These are phyloP conservation scores for Musa troglodytarum DNA, from an alignment of 176 grass and related monocot species.

Conservation along the genomic window DNA sequence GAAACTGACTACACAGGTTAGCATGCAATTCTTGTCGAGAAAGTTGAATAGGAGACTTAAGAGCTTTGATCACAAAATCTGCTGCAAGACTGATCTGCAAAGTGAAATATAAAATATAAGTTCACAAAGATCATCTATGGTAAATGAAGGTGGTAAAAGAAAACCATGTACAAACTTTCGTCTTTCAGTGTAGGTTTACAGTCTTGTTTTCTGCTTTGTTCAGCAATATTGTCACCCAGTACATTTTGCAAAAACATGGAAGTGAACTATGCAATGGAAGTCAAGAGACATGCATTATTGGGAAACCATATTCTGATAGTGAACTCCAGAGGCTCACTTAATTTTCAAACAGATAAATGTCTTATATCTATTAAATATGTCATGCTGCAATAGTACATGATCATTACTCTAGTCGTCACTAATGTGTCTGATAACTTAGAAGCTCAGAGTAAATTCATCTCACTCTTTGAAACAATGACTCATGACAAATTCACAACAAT, in stretches of 20 bases:
- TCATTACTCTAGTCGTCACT: too few relatives aligned
- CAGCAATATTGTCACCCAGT: not conserved
- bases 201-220: not conserved
- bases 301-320: too few relatives aligned
- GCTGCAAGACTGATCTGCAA: conserved; percentile 6
- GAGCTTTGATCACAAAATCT: not conserved
- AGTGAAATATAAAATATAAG: not conserved
- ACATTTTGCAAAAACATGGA: too few relatives aligned
- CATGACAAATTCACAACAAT: not conserved
- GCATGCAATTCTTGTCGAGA: conserved; percentile 1
- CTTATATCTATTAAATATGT: too few relatives aligned
- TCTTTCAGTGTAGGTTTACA: too few relatives aligned
- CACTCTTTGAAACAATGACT: not conserved
- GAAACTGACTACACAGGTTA: conserved; percentile 1
- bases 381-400: too few relatives aligned
- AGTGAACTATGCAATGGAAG: too few relatives aligned
- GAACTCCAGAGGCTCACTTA: too few relatives aligned
- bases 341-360: too few relatives aligned
- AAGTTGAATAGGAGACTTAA: not conserved
- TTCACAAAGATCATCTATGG: not conserved
- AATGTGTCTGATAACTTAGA: too few relatives aligned
- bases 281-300: too few relatives aligned
- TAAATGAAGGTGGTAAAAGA: not conserved
- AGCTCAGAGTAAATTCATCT: not conserved
- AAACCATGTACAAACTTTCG: not conserved